Conservation (phyloP, 169 alveolate species). For the Plasmodium coatneyi region DNA sequence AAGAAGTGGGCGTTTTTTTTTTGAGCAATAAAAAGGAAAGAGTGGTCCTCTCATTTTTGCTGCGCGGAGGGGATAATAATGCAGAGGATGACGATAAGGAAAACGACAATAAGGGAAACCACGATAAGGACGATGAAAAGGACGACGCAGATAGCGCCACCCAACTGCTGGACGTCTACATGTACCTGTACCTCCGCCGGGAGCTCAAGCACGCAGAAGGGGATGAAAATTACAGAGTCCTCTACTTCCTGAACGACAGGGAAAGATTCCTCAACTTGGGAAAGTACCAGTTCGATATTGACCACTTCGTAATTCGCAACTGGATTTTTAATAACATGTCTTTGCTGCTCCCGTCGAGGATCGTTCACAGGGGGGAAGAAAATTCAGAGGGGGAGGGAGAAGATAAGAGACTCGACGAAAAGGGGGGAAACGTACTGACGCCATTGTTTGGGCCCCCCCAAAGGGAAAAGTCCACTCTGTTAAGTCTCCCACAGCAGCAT, state of each 20-base stretch:
- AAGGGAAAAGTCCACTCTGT: background rate
- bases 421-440: background rate
- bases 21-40: constrained; percentile 14
- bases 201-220: background rate
- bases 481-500: constrained; percentile 6
- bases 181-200: constrained; percentile 30
- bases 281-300: constrained; percentile 13
- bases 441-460: background rate
- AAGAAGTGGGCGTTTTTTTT: constrained; percentile 16
- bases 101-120: background rate
- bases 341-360: constrained; percentile 10
- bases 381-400: background rate
- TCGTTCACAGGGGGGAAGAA: background rate
- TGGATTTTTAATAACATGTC: constrained; percentile 53
- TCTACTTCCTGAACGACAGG: constrained; percentile 20
- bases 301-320: constrained; percentile 11
- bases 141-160: background rate
- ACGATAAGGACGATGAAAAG: background rate
- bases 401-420: too few relatives aligned
- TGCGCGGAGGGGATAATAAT: background rate
- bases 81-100: background rate
- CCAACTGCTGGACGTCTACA: constrained; percentile 11
- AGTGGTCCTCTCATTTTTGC: constrained; percentile 23
- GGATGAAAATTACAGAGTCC: background rate
- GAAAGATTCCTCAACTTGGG: constrained; percentile 20